Base-by-base conservation (phyloP, 2,329 filamentous ascomycete species). In the Penicillium sp. region DNA sequence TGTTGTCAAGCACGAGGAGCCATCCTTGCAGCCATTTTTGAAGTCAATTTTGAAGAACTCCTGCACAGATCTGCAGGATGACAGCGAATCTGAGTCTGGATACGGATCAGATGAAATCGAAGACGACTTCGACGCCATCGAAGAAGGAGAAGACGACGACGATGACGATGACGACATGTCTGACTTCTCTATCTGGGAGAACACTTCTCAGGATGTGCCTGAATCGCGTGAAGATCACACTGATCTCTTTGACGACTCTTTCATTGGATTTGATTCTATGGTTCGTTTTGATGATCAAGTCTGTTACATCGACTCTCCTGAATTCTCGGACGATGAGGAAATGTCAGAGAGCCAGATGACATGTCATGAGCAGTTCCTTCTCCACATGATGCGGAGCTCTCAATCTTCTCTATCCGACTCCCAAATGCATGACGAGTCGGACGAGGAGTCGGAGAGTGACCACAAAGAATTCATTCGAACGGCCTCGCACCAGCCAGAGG, bases 31-130 rank as follows among this genome's bases (percentile, higher is more conserved):
- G 21, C 64, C 64, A 13, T 53, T 60, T 23, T 57, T 68, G 49
- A 72, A 71, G 53, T 64, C 69, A 10, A 72, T 71, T 31, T 47
- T 72, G 42, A 72, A 72, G 51, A 70, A 69, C 33, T 57, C 67
- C 12, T 65, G 58, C 42, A 50, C 61, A 21, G 58, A 64, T 44
- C 42, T 65, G 23, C 56, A 63, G 54, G 62, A 65, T 47, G 65
- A 60, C 38, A 57, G 52, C n/a, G 64, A 62, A 18, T 70, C 63
- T 4, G 70, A 72, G 51, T 72, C 70, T n/a, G 71, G 70, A 28
- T 74, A 74, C 53, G 70, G 66, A 41, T 69, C 71, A 6, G 70
- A 71, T 48, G 63, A 53, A 18, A 68, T 67, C 42, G 68, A 68
- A 36, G 58, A 53, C 18, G 70, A 67, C 23, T 65, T 64, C 24